Base-by-base conservation (phyloP, 2,329 filamentous ascomycete species). In the Clarireedia paspali region DNA sequence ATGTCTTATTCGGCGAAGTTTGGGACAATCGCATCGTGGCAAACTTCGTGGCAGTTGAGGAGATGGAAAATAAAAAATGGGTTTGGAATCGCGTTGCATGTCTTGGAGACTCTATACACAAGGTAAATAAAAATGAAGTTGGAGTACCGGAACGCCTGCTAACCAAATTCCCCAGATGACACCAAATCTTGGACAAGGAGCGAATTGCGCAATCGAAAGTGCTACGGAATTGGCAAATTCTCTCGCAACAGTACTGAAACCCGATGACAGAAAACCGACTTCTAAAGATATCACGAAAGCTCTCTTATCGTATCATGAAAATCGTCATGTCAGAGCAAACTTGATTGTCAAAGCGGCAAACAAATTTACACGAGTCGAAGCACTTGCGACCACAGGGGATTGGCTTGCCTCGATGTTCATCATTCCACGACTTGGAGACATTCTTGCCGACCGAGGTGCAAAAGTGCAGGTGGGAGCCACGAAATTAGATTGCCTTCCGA, bases 161-260 rank as follows among this genome's bases (percentile, higher is more conserved):
- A 9, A 53, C 12, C 2, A 4, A 26, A 7, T 36, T 7, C 27
- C 3, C 15, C 24, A 53, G 50, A 53, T 53, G 42, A 46, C 50
- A 46, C 50, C 50, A 6, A 53, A 53, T 39, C 40, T 53, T 1
- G 72, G 72, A 7, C 71, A 73, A 62, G 72, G 73, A 0, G 73
- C 70, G 15, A 75, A 74, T 58, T 66, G 62, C 55, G 71, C 71
- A 1, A 72, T 74, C 15, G 72, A 75, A 59, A 67, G 67, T 51
- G 71, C 68, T 2, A 72, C 71, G 5, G 62, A 63, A 9, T 59
- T 73, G 4, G 65, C 70, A 10, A 72, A 71, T 38, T 59, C 63
- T 10, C 58, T 73, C 26, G 5, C 49, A 4, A 51, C 10, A 45
- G 38, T 15, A 7, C 50, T 10, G 46, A 56, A 4, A 47, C 57